These are phyloP conservation scores for Nakazawaea ishiwadae DNA, from an alignment of 805 yeast species.

Conservation along the genomic window DNA sequence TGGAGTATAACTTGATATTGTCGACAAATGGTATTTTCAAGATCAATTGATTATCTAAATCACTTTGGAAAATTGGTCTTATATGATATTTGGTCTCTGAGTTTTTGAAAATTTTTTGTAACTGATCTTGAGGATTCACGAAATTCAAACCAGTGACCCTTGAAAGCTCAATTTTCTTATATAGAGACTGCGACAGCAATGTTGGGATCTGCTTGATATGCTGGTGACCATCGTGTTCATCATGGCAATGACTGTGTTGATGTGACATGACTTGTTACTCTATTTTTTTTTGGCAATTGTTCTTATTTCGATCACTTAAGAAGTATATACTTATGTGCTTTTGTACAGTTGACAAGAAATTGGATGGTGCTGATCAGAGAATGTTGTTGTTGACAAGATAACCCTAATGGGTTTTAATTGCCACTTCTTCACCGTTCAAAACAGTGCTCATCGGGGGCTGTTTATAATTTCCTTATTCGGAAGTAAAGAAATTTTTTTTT, in stretches of 20 bases:
- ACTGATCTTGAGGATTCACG: slow-evolving; percentile 44
- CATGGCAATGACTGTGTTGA: slow-evolving; percentile 10
- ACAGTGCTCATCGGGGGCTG: no score
- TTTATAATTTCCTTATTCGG: no score
- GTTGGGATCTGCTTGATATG: slow-evolving; percentile 70
- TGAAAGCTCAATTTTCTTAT: slow-evolving; percentile 52
- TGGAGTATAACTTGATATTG: slow-evolving; percentile 65
- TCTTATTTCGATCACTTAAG: no score
- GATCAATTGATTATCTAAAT: slow-evolving; percentile 78
- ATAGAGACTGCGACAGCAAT: slow-evolving; percentile 60
- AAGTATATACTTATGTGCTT: no score
- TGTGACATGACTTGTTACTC: slow-evolving; percentile 8
- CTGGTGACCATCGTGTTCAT: slow-evolving; percentile 29
- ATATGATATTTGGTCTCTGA: slow-evolving; percentile 44
- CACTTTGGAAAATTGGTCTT: slow-evolving; percentile 44
- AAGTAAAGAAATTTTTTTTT: not conserved
- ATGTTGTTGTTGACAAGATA: no score
- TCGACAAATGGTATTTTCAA: slow-evolving; percentile 78
- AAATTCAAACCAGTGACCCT: slow-evolving; percentile 64
- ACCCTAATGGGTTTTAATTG: no score
- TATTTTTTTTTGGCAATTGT: not conserved
- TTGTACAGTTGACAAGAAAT: no score
- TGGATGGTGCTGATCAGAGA: no score
- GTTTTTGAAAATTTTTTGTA: slow-evolving; percentile 47
- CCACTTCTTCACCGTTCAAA: no score